These are phyloP conservation scores for Letharia lupina DNA, from an alignment of 495 filamentous ascomycete genomes.

Conservation along the genomic window DNA sequence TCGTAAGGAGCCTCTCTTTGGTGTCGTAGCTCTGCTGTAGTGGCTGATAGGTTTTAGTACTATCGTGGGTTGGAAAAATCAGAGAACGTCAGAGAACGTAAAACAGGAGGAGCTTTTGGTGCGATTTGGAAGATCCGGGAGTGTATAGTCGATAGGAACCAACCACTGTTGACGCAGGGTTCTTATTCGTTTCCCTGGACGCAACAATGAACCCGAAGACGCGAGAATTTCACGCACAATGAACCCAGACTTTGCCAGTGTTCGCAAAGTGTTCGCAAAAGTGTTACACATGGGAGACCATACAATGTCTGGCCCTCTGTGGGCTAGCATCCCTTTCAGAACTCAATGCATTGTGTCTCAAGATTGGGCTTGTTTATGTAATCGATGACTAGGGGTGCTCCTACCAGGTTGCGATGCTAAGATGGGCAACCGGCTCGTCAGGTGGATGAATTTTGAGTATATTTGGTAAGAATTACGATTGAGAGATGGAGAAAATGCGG, in stretches of 20 bases:
- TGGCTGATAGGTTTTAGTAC: background rate
- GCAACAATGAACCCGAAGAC: background rate
- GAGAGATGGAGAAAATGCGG: too few relatives aligned
- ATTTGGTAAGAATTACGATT: too few relatives aligned
- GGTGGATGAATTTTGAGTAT: too few relatives aligned
- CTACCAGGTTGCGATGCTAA: too few relatives aligned
- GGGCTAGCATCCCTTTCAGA: too few relatives aligned
- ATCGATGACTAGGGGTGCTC: too few relatives aligned
- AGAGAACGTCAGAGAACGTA: background rate
- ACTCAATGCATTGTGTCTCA: background rate
- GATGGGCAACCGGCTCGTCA: too few relatives aligned
- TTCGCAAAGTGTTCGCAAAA: background rate
- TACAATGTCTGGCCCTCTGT: too few relatives aligned
- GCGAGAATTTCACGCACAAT: background rate
- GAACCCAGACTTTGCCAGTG: background rate
- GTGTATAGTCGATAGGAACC: background rate
- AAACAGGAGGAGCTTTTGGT: background rate
- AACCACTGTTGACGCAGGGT: background rate
- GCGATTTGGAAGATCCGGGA: background rate
- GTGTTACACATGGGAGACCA: background rate
- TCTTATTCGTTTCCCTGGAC: background rate
- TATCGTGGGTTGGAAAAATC: background rate
- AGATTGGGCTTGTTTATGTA: too few relatives aligned
- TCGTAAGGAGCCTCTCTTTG: background rate
- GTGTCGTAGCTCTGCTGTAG: background rate